phyloP scores from a whole-genome alignment of 169 alveolate species.

The Plasmodium berghei region DNA sequence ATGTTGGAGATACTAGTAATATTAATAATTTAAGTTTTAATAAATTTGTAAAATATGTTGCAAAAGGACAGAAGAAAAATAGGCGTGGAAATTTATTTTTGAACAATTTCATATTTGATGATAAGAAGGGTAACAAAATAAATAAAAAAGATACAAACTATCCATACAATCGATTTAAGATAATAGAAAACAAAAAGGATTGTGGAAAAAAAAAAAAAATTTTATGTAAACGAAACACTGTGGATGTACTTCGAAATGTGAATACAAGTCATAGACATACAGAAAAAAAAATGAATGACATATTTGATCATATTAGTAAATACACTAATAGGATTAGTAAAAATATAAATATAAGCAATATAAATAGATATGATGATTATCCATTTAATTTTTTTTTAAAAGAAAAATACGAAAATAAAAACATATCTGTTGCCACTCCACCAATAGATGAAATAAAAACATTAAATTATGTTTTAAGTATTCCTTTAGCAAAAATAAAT shows the following conservation, averaged over 20 bases:
- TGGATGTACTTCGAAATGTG: no score
- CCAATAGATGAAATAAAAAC: conserved; percentile 58
- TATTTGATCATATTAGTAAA: conserved; percentile 53
- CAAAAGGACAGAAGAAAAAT: no score
- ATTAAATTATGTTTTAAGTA: conserved; percentile 26
- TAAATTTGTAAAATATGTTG: no score
- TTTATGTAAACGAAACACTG: no score
- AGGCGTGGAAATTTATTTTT: no score
- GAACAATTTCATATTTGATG: no score
- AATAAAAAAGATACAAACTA: no score
- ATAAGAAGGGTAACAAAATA: no score
- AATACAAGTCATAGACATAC: not conserved
- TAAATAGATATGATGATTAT: conserved; percentile 65
- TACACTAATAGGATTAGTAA: conserved; percentile 45
- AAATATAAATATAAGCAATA: conserved; percentile 28
- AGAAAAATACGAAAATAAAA: conserved; percentile 1
- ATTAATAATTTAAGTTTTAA: no score
- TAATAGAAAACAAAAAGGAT: no score
- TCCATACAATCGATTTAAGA: no score
- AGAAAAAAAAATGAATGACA: conserved; percentile 38
- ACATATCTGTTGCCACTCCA: conserved; percentile 9
- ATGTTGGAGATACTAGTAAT: conserved; percentile 18
- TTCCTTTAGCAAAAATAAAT: conserved; percentile 53
- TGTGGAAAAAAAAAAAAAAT: no score
- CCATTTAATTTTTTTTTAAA: conserved; percentile 49